Percentiles rank a stretch among this genome's conserved stretches.
These are phyloP conservation scores for Filosporella fistucella DNA, from an alignment of 495 filamentous ascomycete genomes.

Conservation along the genomic window DNA sequence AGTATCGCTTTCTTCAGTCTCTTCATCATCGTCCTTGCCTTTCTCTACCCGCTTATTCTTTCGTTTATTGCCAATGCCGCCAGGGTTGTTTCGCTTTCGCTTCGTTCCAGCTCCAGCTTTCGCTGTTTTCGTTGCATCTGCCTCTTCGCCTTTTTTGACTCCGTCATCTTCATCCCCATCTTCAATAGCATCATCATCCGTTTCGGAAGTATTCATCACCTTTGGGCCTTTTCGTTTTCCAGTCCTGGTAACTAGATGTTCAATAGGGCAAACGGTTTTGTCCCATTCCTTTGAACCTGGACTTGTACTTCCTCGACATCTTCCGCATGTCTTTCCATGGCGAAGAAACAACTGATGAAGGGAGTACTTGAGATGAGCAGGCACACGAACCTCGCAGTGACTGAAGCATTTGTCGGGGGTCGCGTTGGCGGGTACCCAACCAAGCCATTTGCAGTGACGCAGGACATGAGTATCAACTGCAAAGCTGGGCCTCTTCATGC, in stretches of 20 bases:
- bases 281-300: slow-evolving; percentile 41
- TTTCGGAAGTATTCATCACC: background rate
- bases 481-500: slow-evolving; percentile 70
- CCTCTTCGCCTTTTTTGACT: background rate
- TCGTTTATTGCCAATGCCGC: too few species aligned
- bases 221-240: slow-evolving; percentile 13
- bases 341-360: slow-evolving; percentile 84
- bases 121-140: background rate
- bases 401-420: slow-evolving; percentile 67
- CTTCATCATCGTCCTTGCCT: slow-evolving; percentile 5
- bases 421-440: slow-evolving; percentile 68
- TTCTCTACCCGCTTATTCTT: too few species aligned
- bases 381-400: slow-evolving; percentile 78
- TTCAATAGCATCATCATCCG: background rate
- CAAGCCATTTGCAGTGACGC: slow-evolving; percentile 76
- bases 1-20: slow-evolving; percentile 1
- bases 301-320: slow-evolving; percentile 61
- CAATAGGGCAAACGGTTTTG: slow-evolving; percentile 38
- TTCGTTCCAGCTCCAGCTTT: background rate
- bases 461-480: slow-evolving; percentile 86
- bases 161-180: background rate
- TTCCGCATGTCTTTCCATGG: slow-evolving; percentile 76
- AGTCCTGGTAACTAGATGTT: slow-evolving; percentile 31
- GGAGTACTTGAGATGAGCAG: slow-evolving; percentile 81
- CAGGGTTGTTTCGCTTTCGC: too few species aligned